phyloP scores from a whole-genome alignment of 345 rosid species.

The Tarenaya hassleriana region DNA sequence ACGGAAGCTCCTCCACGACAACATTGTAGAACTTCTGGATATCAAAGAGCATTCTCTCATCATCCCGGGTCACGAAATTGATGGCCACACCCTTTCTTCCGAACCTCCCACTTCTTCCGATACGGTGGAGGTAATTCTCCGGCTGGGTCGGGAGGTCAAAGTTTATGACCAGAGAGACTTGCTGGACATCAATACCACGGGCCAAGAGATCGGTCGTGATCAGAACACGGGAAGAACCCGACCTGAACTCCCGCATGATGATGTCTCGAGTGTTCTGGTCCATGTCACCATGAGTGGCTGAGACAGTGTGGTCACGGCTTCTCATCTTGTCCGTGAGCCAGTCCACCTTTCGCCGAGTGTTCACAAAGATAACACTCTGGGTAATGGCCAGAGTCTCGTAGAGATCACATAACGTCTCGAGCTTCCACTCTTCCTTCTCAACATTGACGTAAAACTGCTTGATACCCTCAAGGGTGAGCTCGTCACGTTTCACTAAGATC shows the following conservation, averaged over 20 bases:
- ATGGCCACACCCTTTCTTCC: slow-evolving; percentile 48
- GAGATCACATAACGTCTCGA: slow-evolving; percentile 63
- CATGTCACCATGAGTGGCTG: slow-evolving; percentile 52
- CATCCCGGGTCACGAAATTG: slow-evolving; percentile 43
- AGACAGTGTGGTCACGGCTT: slow-evolving; percentile 48
- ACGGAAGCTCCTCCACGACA: slow-evolving; percentile 42
- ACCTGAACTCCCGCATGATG: slow-evolving; percentile 46
- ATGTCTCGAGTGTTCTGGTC: slow-evolving; percentile 51
- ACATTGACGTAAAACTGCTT: slow-evolving; percentile 45
- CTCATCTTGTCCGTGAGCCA: slow-evolving; percentile 51
- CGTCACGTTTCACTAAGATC: slow-evolving; percentile 48
- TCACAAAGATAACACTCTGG: slow-evolving; percentile 47
- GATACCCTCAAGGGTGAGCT: slow-evolving; percentile 50
- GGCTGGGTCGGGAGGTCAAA: slow-evolving; percentile 51
- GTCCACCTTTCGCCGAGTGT: slow-evolving; percentile 54
- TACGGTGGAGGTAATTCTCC: slow-evolving; percentile 49
- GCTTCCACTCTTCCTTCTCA: slow-evolving; percentile 67
- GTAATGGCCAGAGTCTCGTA: slow-evolving; percentile 57
- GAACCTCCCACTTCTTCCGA: slow-evolving; percentile 48
- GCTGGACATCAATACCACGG: slow-evolving; percentile 54
- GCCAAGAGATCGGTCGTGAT: slow-evolving; percentile 54
- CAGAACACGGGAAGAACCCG: slow-evolving; percentile 52
- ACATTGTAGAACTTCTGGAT: slow-evolving; percentile 50
- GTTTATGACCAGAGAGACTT: slow-evolving; percentile 46
- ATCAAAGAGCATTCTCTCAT: slow-evolving; percentile 39